These are phyloP conservation scores for Perilla frutescens DNA, from an alignment of 257 asterid species.

Conservation along the genomic window DNA sequence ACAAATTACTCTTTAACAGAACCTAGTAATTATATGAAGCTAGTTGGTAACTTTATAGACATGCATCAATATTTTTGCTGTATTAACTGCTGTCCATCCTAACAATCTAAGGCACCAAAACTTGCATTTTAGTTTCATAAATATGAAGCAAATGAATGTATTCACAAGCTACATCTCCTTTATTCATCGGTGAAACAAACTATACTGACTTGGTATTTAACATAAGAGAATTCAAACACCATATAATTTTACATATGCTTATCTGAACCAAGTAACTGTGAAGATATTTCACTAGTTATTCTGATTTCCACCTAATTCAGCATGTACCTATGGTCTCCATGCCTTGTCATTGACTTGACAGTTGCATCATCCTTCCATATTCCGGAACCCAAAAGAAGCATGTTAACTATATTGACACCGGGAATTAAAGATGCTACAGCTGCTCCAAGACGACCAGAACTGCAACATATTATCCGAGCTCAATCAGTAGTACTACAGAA, in stretches of 20 bases:
- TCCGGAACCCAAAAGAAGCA: conserved; percentile 87
- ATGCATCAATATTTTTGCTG: background rate
- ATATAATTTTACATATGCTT: background rate
- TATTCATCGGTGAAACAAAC: background rate
- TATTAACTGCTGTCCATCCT: background rate
- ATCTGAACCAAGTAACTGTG: too few relatives aligned
- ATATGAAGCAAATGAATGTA: background rate
- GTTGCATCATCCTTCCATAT: conserved; percentile 82
- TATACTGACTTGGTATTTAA: background rate
- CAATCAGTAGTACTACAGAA: conserved; percentile 26
- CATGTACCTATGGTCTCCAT: conserved; percentile 73
- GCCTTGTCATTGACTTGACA: conserved; percentile 91
- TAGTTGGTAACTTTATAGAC: background rate
- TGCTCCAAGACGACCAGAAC: conserved; percentile 83
- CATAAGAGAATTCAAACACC: background rate
- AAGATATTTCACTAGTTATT: background rate
- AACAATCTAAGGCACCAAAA: background rate
- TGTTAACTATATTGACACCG: conserved; percentile 61
- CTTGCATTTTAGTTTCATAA: background rate
- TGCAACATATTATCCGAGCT: conserved; percentile 44
- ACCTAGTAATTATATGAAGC: background rate
- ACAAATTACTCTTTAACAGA: too few relatives aligned
- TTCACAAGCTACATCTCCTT: conserved; percentile 11
- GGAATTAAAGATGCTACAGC: conserved; percentile 78
- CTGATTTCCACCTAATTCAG: conserved; percentile 3